Evolutionary conservation across 1,284 basidiomycete species (phyloP), one percentile per base, ranked within the genome.

Genomic region (Malassezia dermatis): DNA sequence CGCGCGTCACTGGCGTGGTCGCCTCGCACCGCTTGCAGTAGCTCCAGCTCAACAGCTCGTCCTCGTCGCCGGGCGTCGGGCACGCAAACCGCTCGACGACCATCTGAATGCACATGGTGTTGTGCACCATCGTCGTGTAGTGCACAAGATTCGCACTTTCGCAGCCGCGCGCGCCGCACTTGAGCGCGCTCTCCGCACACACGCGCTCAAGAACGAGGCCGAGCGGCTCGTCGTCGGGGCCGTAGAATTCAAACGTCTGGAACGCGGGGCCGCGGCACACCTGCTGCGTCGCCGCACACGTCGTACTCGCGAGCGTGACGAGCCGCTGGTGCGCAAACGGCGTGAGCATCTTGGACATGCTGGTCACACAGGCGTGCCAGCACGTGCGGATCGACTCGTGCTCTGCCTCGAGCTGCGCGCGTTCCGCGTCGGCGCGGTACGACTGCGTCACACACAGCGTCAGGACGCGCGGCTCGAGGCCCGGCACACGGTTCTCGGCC

Each of bases 271-370:
- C 78, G 5, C 75, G 71, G 66, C 77, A 81, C 15, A 78, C 77
- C 48, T 78, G 77, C 39, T 76, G 75, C 2, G 74, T 71, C 2
- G 81, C 44, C 23, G 82, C 83, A 21, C 85, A 87, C 32, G 88
- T 79, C 8, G 82, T 84, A 65, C 82, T 85, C 63, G 84, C 82
- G 78, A 84, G 82, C 8, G 89, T 71, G 63, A 80, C 83, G 73
- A 96, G 85, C 64, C 84, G 83, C 71, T 96, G 93, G 70, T 93
- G 95, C 72, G 90, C 87, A 73, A 91, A 89, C 27, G 93, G 87
- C 39, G 87, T 64, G 26, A 68, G 59, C 17, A 74, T 89, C 86
- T 75, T 86, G 84, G 63, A 53, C 39, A 61, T 60, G 23, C 59
- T 39, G 28, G 57, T 57, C 28, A 66, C 59, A 23, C 64, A 64